Evolutionary conservation across 1,139 yeast genomes (phyloP).

Genomic region (Candida pseudoviswanathii): DNA sequence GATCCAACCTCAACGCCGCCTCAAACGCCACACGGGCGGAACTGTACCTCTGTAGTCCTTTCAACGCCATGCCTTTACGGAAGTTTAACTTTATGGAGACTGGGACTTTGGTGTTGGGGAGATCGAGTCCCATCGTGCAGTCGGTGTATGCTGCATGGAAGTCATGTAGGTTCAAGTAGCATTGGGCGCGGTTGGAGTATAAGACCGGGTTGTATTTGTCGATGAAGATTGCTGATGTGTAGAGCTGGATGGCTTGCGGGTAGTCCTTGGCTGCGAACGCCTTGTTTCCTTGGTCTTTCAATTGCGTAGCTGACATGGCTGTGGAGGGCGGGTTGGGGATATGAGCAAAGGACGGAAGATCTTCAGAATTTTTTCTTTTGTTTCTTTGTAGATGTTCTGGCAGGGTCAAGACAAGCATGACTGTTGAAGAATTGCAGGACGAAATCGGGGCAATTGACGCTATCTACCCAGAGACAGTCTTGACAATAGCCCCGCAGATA

Average conservation of each 20-base stretch:
- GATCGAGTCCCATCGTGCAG: slow-evolving; percentile 56
- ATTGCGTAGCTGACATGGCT: slow-evolving; percentile 24
- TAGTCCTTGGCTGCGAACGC: slow-evolving; percentile 60
- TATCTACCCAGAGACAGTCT: slow-evolving; percentile 69
- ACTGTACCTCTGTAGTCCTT: slow-evolving; percentile 30
- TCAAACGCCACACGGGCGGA: slow-evolving; percentile 40
- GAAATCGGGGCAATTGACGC: slow-evolving; percentile 86
- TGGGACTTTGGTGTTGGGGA: slow-evolving; percentile 25
- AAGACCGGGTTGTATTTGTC: slow-evolving; percentile 63
- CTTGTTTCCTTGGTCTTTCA: slow-evolving; percentile 61
- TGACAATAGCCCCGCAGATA: slow-evolving; percentile 34
- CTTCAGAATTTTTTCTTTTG: not conserved
- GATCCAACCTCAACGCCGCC: slow-evolving; percentile 49
- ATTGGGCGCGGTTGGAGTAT: slow-evolving; percentile 79
- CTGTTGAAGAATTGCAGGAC: slow-evolving; percentile 64
- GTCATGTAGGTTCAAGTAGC: slow-evolving; percentile 58
- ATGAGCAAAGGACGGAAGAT: not conserved
- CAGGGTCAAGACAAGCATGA: slow-evolving; percentile 22
- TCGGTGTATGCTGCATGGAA: slow-evolving; percentile 62
- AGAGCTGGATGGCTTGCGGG: slow-evolving; percentile 58
- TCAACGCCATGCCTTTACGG: slow-evolving; percentile 55
- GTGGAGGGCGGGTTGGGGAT: not conserved
- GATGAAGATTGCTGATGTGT: slow-evolving; percentile 63
- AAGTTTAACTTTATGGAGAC: slow-evolving; percentile 56
- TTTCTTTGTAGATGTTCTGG: not conserved